phyloP scores from a whole-genome alignment of 1,139 yeast species.

The Kodamaea plutei region DNA sequence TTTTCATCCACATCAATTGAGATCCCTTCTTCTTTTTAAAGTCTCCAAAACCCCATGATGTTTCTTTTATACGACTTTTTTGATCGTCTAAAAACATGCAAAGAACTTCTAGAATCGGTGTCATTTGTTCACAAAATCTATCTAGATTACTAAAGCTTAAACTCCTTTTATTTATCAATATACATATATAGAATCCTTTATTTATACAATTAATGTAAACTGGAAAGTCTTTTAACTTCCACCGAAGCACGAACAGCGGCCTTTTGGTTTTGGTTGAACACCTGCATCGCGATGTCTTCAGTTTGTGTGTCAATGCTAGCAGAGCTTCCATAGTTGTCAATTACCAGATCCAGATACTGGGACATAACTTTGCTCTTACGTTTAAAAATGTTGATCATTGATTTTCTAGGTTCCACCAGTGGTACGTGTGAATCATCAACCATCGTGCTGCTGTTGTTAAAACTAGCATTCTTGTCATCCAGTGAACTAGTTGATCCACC shows the following conservation, averaged over 20 bases:
- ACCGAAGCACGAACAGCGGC: slow-evolving; percentile 23
- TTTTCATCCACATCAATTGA: too few species aligned
- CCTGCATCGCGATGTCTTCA: slow-evolving; percentile 50
- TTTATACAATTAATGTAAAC: too few species aligned
- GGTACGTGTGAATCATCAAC: slow-evolving; percentile 5
- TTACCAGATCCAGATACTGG: slow-evolving; percentile 27
- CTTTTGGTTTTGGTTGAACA: slow-evolving; percentile 27
- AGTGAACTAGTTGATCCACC: slow-evolving; percentile 11
- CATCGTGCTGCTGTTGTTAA: slow-evolving; percentile 8
- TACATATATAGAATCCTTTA: too few species aligned
- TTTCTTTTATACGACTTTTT: too few species aligned
- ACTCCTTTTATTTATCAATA: too few species aligned
- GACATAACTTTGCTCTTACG: slow-evolving; percentile 23
- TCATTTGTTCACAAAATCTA: too few species aligned
- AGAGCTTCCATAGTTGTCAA: slow-evolving; percentile 23
- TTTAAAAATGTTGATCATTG: slow-evolving; percentile 25
- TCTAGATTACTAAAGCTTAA: too few species aligned
- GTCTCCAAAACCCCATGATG: too few species aligned
- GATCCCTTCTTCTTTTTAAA: too few species aligned
- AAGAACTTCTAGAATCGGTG: too few species aligned
- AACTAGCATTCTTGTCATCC: slow-evolving; percentile 13
- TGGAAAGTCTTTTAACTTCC: slow-evolving; percentile 18
- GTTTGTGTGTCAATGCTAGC: slow-evolving; percentile 22
- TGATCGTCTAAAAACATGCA: too few species aligned
- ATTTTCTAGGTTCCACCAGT: slow-evolving; percentile 14